A percentile compares a stretch with the other conserved stretches of the same genome.
Evolutionary conservation across 352 stramenopile species (phyloP).

Genomic region (Pythium oligandrum): DNA sequence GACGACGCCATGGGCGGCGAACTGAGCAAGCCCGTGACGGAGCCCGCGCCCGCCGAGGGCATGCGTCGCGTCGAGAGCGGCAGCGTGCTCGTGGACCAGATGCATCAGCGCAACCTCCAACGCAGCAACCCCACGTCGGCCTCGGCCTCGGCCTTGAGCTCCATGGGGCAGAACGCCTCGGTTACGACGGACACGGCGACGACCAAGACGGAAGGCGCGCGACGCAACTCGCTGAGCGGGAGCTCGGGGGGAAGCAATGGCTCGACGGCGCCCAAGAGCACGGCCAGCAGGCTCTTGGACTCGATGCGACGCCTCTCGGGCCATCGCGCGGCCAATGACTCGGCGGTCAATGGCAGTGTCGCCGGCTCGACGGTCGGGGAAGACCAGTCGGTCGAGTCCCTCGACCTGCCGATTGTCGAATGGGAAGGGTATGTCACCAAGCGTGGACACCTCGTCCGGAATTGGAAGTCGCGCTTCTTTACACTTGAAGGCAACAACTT

Average conservation of each 20-base stretch:
- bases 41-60: conserved; percentile 21
- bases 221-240: conserved; percentile 27
- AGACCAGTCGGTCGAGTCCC: conserved; percentile 65
- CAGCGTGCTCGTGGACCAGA: conserved; percentile 29
- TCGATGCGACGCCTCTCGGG: conserved; percentile 45
- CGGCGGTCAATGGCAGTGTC: conserved; percentile 9
- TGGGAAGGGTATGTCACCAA: conserved; percentile 91
- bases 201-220: conserved; percentile 5
- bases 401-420: conserved; percentile 83
- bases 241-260: conserved; percentile 16
- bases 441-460: conserved; percentile 78
- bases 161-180: conserved; percentile 22
- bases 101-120: conserved; percentile 15
- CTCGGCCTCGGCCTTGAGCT: no score
- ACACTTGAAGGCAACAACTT: conserved; percentile 83
- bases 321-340: conserved; percentile 26
- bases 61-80: conserved; percentile 69
- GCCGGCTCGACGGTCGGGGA: conserved; percentile 23
- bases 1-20: conserved; percentile 53
- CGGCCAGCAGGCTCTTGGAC: conserved; percentile 49
- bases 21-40: conserved; percentile 40
- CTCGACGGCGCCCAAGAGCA: conserved; percentile 28
- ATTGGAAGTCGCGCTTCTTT: conserved; percentile 88
- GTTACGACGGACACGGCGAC: conserved; percentile 36
- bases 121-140: no score